phyloP scores from a whole-genome alignment of 106 monocot genomes.

The Acorus calamus region DNA sequence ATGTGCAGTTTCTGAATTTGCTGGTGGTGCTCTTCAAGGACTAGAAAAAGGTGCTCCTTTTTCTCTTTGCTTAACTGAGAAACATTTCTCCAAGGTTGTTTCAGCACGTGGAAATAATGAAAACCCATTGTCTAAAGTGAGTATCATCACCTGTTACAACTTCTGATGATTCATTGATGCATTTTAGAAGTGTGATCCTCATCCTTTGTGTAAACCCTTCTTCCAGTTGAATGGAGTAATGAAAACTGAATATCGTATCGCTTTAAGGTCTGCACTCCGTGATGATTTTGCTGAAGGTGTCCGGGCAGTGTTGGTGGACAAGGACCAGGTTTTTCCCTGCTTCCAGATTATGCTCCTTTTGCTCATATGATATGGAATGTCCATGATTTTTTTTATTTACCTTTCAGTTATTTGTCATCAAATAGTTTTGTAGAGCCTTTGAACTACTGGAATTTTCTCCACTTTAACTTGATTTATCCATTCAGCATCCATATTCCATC shows the following conservation, averaged over 20 bases:
- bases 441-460: no score
- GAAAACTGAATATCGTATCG: slow-evolving; percentile 84
- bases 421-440: no score
- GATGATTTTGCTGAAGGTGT: slow-evolving; percentile 93
- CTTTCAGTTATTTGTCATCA: no score
- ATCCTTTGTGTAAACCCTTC: slow-evolving; percentile 3
- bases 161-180: not conserved
- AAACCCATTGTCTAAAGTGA: slow-evolving; percentile 59
- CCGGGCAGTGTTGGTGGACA: slow-evolving; percentile 92
- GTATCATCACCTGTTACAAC: not conserved
- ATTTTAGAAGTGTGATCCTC: not conserved
- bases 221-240: slow-evolving; percentile 75
- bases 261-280: slow-evolving; percentile 61
- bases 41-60: slow-evolving; percentile 89
- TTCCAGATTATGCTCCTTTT: not conserved
- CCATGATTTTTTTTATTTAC: not conserved
- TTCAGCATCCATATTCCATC: no score
- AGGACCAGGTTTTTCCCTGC: slow-evolving; percentile 58
- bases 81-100: slow-evolving; percentile 82
- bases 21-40: slow-evolving; percentile 61
- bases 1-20: slow-evolving; percentile 70
- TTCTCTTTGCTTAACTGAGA: slow-evolving; percentile 78
- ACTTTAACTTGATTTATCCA: no score
- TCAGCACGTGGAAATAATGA: slow-evolving; percentile 41
- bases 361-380: not conserved